Base-by-base conservation (phyloP, 2,329 filamentous ascomycete species). In the Zelopaecilomyces penicillatus region DNA sequence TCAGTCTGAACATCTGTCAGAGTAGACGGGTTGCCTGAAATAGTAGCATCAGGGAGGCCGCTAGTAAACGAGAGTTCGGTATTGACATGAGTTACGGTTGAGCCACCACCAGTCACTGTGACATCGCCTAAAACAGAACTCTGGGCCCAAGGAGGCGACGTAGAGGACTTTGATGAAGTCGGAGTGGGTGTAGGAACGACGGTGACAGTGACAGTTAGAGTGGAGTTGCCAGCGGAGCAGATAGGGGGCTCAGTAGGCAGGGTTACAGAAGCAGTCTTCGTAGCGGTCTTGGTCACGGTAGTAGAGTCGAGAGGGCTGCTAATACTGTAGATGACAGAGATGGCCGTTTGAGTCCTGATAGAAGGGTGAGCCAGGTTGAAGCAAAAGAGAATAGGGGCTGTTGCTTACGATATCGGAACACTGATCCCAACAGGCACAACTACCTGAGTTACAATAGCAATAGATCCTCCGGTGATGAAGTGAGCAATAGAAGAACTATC, bases 361-460 rank as follows among this genome's bases (percentile, higher is more conserved):
- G 28, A 11, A 10, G 7, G 26, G n/a, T 38, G 19, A 11, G 12
- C 12, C 9, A 34, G 12, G 12, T 34, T 34, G 9, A 9, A 12
- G 12, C 9, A 34, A 34, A 34, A 34, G 32, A 9, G 12, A 34
- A 34, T 12, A 34, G 6, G 4, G n/a, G 6, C 11, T 4, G n/a
- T 28, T n/a, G 52, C 64, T 57, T 53, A 67, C 64, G 62, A 62
- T 48, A 65, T 55, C 2, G 64, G 61, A 27, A 64, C 54, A 38
- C 54, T 59, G 44, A 58, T 49, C 31, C 49, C 39, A 30, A 37
- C 40, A 37, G 34, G 19, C 19, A 4, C 39, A 27, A 28, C 30
- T 2, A 40, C 11, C 31, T 48, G 42, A 8, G 36, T 45, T 4
- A 42, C 39, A 26, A 42, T 30, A 27, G 46, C 43, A 37, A 48